A percentile compares a stretch with the other conserved stretches of the same genome.
Conservation (phyloP, 768 basidiomycete species). For the Termitomyces sp. region DNA sequence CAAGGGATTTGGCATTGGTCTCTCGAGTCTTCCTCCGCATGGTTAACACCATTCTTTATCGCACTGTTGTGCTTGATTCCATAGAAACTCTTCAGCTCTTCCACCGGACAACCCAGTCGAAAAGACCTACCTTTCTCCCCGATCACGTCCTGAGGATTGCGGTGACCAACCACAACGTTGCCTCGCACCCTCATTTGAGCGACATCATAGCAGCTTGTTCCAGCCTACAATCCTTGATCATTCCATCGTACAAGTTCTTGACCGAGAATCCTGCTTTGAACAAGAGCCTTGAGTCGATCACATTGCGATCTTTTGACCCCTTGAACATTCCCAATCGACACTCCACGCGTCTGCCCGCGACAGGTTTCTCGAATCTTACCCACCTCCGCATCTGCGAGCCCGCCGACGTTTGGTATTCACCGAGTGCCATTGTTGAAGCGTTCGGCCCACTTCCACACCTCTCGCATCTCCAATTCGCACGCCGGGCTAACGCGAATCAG, state of each 20-base stretch:
- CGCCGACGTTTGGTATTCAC: constrained; percentile 30
- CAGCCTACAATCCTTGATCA: constrained; percentile 25
- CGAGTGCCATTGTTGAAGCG: constrained; percentile 25
- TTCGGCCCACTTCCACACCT: constrained; percentile 32
- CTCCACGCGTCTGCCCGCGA: background rate
- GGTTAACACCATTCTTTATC: constrained; percentile 33
- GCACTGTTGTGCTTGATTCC: constrained; percentile 32
- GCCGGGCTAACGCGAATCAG: constrained; percentile 35
- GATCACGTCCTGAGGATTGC: constrained; percentile 33
- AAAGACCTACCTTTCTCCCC: constrained; percentile 22
- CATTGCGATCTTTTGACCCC: constrained; percentile 24
- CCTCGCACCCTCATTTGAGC: constrained; percentile 17
- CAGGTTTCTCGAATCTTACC: constrained; percentile 20
- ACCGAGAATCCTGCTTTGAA: constrained; percentile 5
- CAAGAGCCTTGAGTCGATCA: constrained; percentile 21
- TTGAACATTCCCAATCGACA: constrained; percentile 1
- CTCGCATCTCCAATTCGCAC: constrained; percentile 36
- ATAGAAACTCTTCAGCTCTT: constrained; percentile 27
- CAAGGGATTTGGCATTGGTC: constrained; percentile 26
- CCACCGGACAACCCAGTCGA: constrained; percentile 28
- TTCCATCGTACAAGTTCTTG: constrained; percentile 22
- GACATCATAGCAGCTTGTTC: constrained; percentile 30
- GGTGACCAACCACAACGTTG: constrained; percentile 21
- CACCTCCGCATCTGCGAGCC: constrained; percentile 38
- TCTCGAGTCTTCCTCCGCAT: constrained; percentile 27